Conservation (phyloP, 352 stramenopile species). For the Phytophthora europaea region DNA sequence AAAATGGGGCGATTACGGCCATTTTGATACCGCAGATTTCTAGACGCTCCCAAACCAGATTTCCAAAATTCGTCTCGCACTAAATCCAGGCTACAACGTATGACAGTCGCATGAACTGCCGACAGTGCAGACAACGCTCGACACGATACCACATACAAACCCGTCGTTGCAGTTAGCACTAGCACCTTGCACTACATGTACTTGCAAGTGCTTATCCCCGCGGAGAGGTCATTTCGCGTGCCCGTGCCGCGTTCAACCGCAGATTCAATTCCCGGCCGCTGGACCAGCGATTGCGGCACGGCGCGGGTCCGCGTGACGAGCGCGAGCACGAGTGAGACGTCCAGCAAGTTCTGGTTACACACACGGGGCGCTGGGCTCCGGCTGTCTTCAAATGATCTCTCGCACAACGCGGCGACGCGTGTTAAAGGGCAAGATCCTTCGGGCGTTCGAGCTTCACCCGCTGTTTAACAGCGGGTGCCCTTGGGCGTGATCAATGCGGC, state of each 20-base stretch:
- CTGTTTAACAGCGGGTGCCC: conserved; percentile 4
- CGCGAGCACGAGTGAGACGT: neutral
- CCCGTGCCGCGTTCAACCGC: conserved; percentile 26
- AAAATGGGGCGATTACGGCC: conserved; percentile 25
- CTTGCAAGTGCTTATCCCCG: neutral
- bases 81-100: conserved; percentile 1
- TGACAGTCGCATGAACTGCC: conserved; percentile 12
- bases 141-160: neutral
- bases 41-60: conserved; percentile 14
- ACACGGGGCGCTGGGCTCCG: conserved; percentile 12
- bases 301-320: neutral
- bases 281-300: conserved; percentile 26
- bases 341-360: conserved; percentile 10
- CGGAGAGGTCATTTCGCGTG: conserved; percentile 19
- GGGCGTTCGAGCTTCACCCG: neutral
- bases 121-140: neutral
- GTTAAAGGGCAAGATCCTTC: conserved; percentile 13
- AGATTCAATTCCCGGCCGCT: conserved; percentile 27
- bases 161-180: neutral
- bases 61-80: conserved; percentile 2
- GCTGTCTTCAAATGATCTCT: conserved; percentile 23
- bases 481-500: conserved; percentile 20
- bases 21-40: conserved; percentile 11
- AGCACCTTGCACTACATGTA: neutral
- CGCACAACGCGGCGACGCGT: conserved; percentile 15